Evolutionary conservation across 75 land plant species (phyloP), one percentile per base, ranked within the genome.

Genomic region (Gnetum montanum): DNA sequence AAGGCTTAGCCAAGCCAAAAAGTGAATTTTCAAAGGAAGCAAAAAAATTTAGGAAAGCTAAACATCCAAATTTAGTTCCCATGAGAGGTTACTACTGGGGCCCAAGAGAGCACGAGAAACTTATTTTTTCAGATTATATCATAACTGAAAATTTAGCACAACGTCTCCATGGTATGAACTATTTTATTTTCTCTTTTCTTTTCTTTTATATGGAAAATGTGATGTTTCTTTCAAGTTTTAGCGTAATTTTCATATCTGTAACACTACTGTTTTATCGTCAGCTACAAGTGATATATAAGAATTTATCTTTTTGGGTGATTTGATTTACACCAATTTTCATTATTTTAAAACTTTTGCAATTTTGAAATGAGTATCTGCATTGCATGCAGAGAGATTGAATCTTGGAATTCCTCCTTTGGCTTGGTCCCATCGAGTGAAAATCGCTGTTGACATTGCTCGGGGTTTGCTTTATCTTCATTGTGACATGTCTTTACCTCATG

Each of bases 41-140:
- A 5, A 84, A 72, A 57, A 78, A 79, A 49, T 81, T 92, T 52
- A 95, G 83, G 26, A 71, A 53, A 43, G 73, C 88, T 41, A 77
- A 74, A 54, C 97, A 92, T 60, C 88, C 82, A 13, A 81, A 88
- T 54, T 36, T 92, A 23, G 75, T 88, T 26, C 60, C 86, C 12
- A 46, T 92, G 34, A 66, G 77, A 24, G 97, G 86, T 26, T 92
- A 76, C 41, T 92, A 92, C 47, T 92, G 97, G 95, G 97, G 95
- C 18, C 90, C 81, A 34, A 71, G 56, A 48, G 95, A 92, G 37
- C 97, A 92, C 38, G 97, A 92, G 64, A 92, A 80, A 70, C 88
- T 92, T 15, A 35, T 92, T 4, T 59, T 92, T 62, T 88, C 97
- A 8, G 77, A 81, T 49, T 84, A 61, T 51, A 52, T 88, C 8